Conservation (phyloP, 2,329 filamentous ascomycete genomes). For the Blumeria hordei region DNA sequence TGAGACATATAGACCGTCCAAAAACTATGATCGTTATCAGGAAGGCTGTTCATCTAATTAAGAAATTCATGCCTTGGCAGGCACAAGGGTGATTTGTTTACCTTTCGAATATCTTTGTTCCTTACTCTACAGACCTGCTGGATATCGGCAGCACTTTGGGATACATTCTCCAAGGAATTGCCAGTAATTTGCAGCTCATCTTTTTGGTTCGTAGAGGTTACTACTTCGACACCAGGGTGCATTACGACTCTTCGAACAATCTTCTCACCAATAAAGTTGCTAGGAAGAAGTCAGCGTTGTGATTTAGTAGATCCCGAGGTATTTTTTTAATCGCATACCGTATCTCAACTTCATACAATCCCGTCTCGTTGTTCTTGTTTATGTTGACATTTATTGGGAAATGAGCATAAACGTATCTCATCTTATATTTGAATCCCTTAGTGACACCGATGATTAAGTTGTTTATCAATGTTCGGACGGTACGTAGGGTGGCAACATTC, state of each 20-base stretch:
- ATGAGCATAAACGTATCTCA: conserved; percentile 99
- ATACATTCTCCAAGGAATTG: conserved; percentile 93
- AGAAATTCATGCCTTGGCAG: neutral
- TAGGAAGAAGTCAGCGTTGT: conserved; percentile 15
- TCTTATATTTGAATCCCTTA: conserved; percentile 99
- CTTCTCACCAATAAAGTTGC: conserved; percentile 99
- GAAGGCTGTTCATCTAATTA: neutral
- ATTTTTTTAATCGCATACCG: conserved; percentile 31
- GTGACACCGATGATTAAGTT: conserved; percentile 97
- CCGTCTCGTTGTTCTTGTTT: conserved; percentile 85
- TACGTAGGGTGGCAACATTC: conserved; percentile 92
- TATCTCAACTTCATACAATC: conserved; percentile 82
- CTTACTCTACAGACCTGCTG: conserved; percentile 98
- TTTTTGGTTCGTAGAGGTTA: conserved; percentile 81
- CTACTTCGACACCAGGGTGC: conserved; percentile 73
- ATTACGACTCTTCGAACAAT: conserved; percentile 81
- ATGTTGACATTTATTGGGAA: conserved; percentile 99
- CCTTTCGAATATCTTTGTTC: conserved; percentile 99
- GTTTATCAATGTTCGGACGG: conserved; percentile 93
- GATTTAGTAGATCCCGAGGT: neutral
- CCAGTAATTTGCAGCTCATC: conserved; percentile 84
- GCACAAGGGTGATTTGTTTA: conserved; percentile 17
- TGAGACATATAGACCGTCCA: conserved; percentile 99
- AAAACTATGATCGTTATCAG: conserved; percentile 38
- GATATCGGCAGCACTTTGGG: conserved; percentile 95